Evolutionary conservation across 2,329 filamentous ascomycete genomes (phyloP), one percentile per base, ranked within the genome.

Genomic region (Penicillium sp.): DNA sequence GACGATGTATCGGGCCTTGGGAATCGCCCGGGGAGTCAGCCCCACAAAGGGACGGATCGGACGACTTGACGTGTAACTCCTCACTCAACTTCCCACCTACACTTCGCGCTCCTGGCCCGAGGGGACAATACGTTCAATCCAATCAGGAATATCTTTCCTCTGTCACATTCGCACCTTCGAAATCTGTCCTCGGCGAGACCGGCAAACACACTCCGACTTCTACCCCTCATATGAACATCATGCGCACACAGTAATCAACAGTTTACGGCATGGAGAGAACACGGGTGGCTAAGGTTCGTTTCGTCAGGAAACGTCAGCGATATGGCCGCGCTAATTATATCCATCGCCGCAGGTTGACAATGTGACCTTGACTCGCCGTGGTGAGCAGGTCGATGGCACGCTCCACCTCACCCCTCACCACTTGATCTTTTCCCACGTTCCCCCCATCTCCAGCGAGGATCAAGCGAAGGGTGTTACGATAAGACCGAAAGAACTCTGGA

Each of bases 401-500:
- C 74, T 87, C 48, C 81, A 84, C 64, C 73, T 87, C 50, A 83
- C 80, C 62, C 77, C 80, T 66, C 81, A 86, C 71, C 83, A 87
- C 66, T 74, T 87, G 47, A 83, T 85, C 63, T 86, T 86, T 73
- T 81, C 77, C 58, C 81, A 83, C 69, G 70, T 75, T 11, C 80
- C 80, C 47, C 70, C 72, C 60, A 49, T 56, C 51, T 66, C 73
- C 33, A 68, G 72, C 54, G 63, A 68, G 55, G 68, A 70, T 42
- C 64, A 71, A 54, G 67, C 72, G 41, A 71, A 77, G 44, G 73
- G 73, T 20, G 55, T 65, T n/a, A 53, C 62, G n/a, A 68, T 70
- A 50, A 77, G 76, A 58, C 76, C 81, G 20, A 80, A 85, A 68
- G 89, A 96, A 72, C 83, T 89, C 67, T 99, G 92, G 89, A 90